phyloP scores from a whole-genome alignment of 2,329 filamentous ascomycete species.

The Beauveria bassiana region DNA sequence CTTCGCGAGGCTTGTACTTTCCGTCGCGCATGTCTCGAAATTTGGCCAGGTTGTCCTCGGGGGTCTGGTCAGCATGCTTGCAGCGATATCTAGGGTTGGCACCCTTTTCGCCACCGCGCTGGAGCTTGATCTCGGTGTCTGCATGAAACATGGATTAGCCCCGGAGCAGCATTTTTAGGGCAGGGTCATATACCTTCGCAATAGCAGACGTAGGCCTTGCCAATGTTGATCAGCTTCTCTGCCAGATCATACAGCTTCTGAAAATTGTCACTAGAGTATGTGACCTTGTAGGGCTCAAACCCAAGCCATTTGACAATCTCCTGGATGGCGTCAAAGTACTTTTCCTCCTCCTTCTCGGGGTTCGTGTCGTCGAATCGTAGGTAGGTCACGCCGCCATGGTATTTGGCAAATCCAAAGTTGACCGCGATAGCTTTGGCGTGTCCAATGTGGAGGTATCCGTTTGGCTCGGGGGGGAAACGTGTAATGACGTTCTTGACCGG shows the following conservation, averaged over 20 bases:
- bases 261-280: conserved; percentile 87
- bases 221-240: conserved; percentile 70
- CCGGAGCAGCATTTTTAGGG: no score
- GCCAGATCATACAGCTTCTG: conserved; percentile 80
- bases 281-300: conserved; percentile 45
- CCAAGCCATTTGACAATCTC: conserved; percentile 84
- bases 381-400: conserved; percentile 57
- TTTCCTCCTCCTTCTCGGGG: conserved; percentile 84
- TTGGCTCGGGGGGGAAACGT: conserved; percentile 79
- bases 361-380: conserved; percentile 85
- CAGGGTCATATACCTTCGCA: conserved; percentile 42
- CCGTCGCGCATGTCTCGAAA: conserved; percentile 89
- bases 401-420: conserved; percentile 90
- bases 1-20: conserved; percentile 77
- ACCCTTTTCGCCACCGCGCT: conserved; percentile 69
- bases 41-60: conserved; percentile 70
- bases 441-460: conserved; percentile 88
- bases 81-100: conserved; percentile 66
- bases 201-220: conserved; percentile 76
- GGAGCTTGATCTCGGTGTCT: conserved; percentile 74
- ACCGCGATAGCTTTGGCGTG: conserved; percentile 93
- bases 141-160: conserved; percentile 15
- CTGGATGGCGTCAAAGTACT: conserved; percentile 81
- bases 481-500: conserved; percentile 56
- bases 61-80: conserved; percentile 64